These are phyloP conservation scores for Favolaschia claudopus DNA, from an alignment of 768 basidiomycete species.

Conservation along the genomic window DNA sequence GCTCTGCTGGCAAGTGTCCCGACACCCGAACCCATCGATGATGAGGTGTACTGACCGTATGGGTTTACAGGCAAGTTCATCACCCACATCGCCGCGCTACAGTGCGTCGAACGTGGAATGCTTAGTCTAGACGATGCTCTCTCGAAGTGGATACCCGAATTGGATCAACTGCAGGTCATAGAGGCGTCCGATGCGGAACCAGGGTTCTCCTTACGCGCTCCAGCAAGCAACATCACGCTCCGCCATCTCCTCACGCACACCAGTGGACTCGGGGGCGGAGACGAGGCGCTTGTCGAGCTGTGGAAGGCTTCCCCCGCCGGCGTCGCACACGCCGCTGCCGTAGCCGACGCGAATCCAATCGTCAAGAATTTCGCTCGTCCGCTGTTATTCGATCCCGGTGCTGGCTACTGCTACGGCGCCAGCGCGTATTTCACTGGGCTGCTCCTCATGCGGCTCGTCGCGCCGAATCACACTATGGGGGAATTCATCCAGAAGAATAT, in stretches of 20 bases:
- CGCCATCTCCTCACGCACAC: constrained; percentile 25
- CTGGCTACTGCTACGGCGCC: constrained; percentile 17
- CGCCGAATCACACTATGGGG: neutral
- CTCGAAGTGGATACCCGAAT: constrained; percentile 5
- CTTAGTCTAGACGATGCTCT: constrained; percentile 16
- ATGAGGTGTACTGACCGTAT: too few species aligned
- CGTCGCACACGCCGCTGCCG: neutral
- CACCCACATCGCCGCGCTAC: constrained; percentile 18
- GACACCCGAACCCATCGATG: too few species aligned
- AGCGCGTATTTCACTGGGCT: constrained; percentile 12
- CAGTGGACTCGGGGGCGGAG: constrained; percentile 12
- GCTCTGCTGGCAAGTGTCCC: too few species aligned
- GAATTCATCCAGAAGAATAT: constrained; percentile 1
- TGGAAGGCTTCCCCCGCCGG: constrained; percentile 6
- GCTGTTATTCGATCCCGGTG: constrained; percentile 20
- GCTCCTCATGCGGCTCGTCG: constrained; percentile 8
- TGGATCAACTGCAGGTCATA: constrained; percentile 12
- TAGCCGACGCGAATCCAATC: neutral
- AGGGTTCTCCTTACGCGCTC: constrained; percentile 7
- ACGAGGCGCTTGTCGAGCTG: constrained; percentile 9
- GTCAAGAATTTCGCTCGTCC: constrained; percentile 1
- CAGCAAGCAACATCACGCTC: constrained; percentile 10
- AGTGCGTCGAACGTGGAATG: constrained; percentile 11
- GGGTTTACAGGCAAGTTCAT: constrained; percentile 23
- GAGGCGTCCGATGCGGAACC: neutral